phyloP scores from a whole-genome alignment of 371 early-diverging fungal species.

The Mortierella sp. region DNA sequence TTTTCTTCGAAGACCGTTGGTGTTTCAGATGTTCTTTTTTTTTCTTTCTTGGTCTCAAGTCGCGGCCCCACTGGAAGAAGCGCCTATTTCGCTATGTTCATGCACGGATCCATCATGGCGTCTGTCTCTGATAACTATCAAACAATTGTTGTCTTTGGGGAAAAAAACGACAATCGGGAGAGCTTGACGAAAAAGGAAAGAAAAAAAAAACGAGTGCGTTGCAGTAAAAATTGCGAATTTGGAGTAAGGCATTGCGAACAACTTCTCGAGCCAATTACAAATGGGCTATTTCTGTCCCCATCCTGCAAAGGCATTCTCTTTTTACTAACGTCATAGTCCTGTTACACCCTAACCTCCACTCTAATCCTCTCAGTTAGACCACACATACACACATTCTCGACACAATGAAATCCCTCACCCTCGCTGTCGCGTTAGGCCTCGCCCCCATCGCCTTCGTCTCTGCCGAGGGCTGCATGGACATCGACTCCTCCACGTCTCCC shows the following conservation, averaged over 20 bases:
- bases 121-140: neutral
- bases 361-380: too few relatives aligned
- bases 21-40: neutral
- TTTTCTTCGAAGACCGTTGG: neutral
- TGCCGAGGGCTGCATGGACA: slow-evolving; percentile 19
- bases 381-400: neutral
- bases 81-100: neutral
- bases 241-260: neutral
- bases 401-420: slow-evolving; percentile 21
- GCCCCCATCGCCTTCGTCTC: slow-evolving; percentile 12
- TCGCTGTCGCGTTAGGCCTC: slow-evolving; percentile 1
- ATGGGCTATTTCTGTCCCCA: neutral
- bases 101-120: neutral
- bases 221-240: neutral
- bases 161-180: neutral
- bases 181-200: neutral
- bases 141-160: neutral
- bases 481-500: neutral
- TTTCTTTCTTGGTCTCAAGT: neutral
- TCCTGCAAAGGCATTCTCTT: neutral
- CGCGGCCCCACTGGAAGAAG: neutral
- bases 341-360: neutral
- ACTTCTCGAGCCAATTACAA: too few relatives aligned
- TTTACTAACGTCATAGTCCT: neutral
- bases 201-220: neutral